phyloP scores from a whole-genome alignment of 1,139 yeast genomes.

The Wickerhamiella infanticola region DNA sequence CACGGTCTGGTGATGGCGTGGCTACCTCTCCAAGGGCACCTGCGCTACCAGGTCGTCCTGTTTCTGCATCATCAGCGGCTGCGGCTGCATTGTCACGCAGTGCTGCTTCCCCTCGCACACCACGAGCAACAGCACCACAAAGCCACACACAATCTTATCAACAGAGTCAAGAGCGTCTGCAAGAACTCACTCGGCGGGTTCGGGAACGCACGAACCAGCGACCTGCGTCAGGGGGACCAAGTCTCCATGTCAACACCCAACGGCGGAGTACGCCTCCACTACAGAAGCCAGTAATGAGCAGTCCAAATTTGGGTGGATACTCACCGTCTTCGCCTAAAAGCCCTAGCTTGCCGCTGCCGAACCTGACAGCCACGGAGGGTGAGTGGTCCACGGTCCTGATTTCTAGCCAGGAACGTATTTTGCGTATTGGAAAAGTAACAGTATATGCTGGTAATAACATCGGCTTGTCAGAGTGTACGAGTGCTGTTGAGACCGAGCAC shows the following conservation, averaged over 20 bases:
- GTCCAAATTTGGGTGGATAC: not conserved
- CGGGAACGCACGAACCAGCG: constrained; percentile 8
- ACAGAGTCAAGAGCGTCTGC: constrained; percentile 14
- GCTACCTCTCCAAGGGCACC: not conserved
- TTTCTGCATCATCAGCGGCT: constrained; percentile 8
- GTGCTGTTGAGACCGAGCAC: constrained; percentile 16
- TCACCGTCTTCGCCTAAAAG: constrained; percentile 3
- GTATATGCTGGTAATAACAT: constrained; percentile 15
- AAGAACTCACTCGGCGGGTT: constrained; percentile 13
- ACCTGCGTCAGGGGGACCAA: not conserved
- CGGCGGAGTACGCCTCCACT: not conserved
- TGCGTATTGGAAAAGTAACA: constrained; percentile 43
- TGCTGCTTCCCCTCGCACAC: not conserved
- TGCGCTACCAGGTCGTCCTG: not conserved
- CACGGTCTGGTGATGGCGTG: not conserved
- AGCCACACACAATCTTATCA: constrained; percentile 10
- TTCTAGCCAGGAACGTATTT: constrained; percentile 53
- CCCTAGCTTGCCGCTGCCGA: constrained; percentile 37
- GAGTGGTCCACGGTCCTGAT: constrained; percentile 51
- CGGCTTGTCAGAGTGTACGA: constrained; percentile 13
- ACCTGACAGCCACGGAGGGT: constrained; percentile 44
- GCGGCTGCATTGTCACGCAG: constrained; percentile 5
- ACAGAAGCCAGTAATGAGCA: not conserved
- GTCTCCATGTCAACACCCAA: not conserved
- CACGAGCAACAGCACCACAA: constrained; percentile 1